Evolutionary conservation across 768 basidiomycete species (phyloP).

Genomic region (Termitomyces sp.): DNA sequence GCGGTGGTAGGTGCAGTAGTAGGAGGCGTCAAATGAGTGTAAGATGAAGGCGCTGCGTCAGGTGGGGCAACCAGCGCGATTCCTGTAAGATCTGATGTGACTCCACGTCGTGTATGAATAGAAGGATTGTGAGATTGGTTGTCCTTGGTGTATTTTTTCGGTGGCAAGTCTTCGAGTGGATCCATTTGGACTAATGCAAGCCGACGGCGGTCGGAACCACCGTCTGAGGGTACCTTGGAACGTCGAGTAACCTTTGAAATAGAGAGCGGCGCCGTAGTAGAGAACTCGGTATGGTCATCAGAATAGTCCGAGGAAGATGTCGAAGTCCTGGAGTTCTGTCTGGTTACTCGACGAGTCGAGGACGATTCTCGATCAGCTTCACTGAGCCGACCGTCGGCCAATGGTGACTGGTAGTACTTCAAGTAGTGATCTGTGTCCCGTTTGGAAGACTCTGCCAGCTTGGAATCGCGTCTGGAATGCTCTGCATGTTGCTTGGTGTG

Average conservation of each 20-base stretch:
- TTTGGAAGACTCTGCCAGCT: constrained; percentile 7
- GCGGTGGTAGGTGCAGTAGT: constrained; percentile 38
- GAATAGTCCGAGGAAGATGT: constrained; percentile 50
- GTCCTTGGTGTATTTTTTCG: constrained; percentile 19
- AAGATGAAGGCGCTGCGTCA: constrained; percentile 52
- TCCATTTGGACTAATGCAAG: constrained; percentile 66
- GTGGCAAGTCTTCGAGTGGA: constrained; percentile 24
- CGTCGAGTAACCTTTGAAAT: constrained; percentile 31
- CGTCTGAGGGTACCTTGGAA: constrained; percentile 51
- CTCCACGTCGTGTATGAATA: constrained; percentile 34
- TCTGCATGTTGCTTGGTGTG: constrained; percentile 9
- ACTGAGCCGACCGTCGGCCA: constrained; percentile 31
- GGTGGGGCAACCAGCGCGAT: constrained; percentile 71
- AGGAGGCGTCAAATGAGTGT: constrained; percentile 51
- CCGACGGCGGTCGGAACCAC: constrained; percentile 58
- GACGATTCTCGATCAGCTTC: constrained; percentile 17
- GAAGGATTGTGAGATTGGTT: constrained; percentile 24
- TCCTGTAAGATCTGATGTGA: constrained; percentile 37
- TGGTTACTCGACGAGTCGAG: constrained; percentile 19
- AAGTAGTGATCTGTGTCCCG: constrained; percentile 13
- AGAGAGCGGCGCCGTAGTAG: constrained; percentile 18
- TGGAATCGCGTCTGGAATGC: constrained; percentile 8
- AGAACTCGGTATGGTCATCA: constrained; percentile 28
- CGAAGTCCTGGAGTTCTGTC: constrained; percentile 26
- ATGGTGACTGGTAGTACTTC: constrained; percentile 49